Evolutionary conservation across 106 monocot species (phyloP), one percentile per base, ranked within the genome.

Genomic region (Phalaenopsis aphrodite): DNA sequence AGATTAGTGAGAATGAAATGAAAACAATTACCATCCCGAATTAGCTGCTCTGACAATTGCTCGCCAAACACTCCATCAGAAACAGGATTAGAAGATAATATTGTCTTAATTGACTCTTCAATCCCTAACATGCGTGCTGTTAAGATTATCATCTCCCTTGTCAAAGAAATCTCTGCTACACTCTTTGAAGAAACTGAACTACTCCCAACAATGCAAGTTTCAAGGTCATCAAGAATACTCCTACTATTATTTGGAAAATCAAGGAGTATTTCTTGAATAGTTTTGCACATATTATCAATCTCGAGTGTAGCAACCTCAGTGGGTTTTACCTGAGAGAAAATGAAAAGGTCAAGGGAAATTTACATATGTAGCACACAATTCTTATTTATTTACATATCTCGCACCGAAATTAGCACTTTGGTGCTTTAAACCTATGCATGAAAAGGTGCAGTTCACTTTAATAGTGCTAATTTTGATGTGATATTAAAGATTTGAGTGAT

Each of bases 31-130:
- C 95, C 95, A 83, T 95, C 93, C 57, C 93, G 88, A 85, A 81
- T 55, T 61, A 95, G 90, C 76, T 95, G 95, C 69, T 95, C 95
- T 71, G 92, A 90, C 79, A 95, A 86, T 64, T 91, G 95, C 83
- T 89, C 92, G 72, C 84, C 85, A 86, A 86, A 89, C 16, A 81
- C 77, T 37, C 87, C 89, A 86, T 85, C 89, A 79, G 76, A 73
- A 38, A 83, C 47, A 41, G 81, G 81, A 55, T 47, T 74, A 15
- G 87, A 83, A 58, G 90, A 95, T 73, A 90, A 30, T 58, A 90
- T 82, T 66, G 86, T 75, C 77, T 75, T 77, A 56, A 90, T 55
- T 21, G 80, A 79, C 43, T 90, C 87, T 86, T 93, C 89, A 86
- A 89, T 82, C 42, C 93, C 88, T 76, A 95, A 82, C 79, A 81